Conservation (phyloP, 2,329 filamentous ascomycete genomes). For the Cercospora zeina region DNA sequence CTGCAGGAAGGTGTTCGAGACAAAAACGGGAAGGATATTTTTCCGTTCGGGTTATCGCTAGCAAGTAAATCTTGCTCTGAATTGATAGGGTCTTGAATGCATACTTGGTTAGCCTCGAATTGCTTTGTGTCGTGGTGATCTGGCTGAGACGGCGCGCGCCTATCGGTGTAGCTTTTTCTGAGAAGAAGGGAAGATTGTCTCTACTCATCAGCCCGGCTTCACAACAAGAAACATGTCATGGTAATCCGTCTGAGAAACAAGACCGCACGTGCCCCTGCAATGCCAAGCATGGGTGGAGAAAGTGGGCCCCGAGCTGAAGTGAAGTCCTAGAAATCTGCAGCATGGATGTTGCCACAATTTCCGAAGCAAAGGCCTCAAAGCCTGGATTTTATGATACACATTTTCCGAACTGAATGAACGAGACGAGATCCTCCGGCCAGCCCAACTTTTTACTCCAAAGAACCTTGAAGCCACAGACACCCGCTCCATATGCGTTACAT, state of each 20-base stretch:
- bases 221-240: background rate
- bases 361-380: background rate
- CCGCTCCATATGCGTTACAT: constrained; percentile 6
- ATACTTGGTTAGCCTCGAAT: no score
- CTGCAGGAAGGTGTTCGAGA: no score
- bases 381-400: constrained; percentile 2
- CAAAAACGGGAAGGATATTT: no score
- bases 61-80: no score
- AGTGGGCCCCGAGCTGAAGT: constrained; percentile 10
- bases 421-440: constrained; percentile 2
- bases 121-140: no score
- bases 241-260: background rate
- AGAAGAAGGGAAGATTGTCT: no score
- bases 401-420: background rate
- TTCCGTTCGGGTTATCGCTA: no score
- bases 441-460: background rate
- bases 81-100: no score
- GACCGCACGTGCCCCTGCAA: background rate
- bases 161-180: no score
- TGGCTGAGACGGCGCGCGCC: no score
- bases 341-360: background rate
- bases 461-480: background rate
- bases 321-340: background rate
- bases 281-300: constrained; percentile 1
- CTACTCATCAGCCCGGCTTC: background rate